phyloP scores from a whole-genome alignment of 176 grass and related monocot species.

The Melocanna baccifera region DNA sequence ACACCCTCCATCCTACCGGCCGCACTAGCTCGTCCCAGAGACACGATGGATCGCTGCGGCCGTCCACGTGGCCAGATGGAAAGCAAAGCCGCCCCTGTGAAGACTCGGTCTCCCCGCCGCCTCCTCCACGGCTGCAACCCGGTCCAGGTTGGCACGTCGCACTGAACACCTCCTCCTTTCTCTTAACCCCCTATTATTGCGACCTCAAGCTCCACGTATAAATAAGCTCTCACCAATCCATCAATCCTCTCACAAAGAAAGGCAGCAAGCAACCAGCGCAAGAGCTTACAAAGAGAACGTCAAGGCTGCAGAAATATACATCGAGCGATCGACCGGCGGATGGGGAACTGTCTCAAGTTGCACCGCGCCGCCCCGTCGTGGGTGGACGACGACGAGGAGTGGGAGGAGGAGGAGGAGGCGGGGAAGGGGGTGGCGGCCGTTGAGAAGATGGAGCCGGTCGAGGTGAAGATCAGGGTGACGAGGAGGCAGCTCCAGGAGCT shows the following conservation, averaged over 20 bases:
- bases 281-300: not conserved
- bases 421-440: not conserved
- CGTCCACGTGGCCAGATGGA: slow-evolving; percentile 34
- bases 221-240: slow-evolving; percentile 5
- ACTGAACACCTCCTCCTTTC: not conserved
- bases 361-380: slow-evolving; percentile 32
- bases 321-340: not conserved
- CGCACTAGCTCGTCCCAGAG: not conserved
- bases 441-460: slow-evolving; percentile 1
- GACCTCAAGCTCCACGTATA: not conserved
- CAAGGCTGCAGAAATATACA: not conserved
- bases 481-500: slow-evolving; percentile 59
- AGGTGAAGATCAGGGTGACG: slow-evolving; percentile 62
- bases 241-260: not conserved
- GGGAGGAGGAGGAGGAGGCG: slow-evolving; percentile 25
- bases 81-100: not conserved
- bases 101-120: slow-evolving; percentile 23
- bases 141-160: slow-evolving; percentile 23
- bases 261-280: not conserved
- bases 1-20: slow-evolving; percentile 15
- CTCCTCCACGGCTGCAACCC: not conserved
- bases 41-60: not conserved
- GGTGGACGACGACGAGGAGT: slow-evolving; percentile 58
- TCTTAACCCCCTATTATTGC: not conserved
- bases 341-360: slow-evolving; percentile 65